These are phyloP conservation scores for Pichia sp. DNA, from an alignment of 1,139 yeast species.

Conservation along the genomic window DNA sequence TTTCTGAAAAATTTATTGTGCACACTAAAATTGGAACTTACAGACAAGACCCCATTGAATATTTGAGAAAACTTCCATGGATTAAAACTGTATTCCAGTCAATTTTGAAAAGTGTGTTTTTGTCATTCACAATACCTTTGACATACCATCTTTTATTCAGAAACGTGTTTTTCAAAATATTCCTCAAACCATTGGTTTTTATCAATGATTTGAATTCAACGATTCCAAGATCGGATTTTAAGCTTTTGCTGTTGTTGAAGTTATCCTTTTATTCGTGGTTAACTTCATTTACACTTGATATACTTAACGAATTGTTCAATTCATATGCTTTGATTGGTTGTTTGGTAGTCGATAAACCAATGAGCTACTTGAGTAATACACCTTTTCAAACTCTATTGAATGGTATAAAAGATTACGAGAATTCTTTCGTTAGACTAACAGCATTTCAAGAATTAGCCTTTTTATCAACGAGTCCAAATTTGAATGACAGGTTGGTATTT, in stretches of 20 bases:
- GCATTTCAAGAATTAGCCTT: constrained; percentile 73
- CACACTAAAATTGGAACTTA: constrained; percentile 39
- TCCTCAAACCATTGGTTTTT: constrained; percentile 14
- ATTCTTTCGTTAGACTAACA: constrained; percentile 52
- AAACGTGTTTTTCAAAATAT: constrained; percentile 16
- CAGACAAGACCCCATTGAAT: constrained; percentile 33
- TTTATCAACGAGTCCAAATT: constrained; percentile 41
- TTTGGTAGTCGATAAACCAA: constrained; percentile 60
- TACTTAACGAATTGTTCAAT: constrained; percentile 53
- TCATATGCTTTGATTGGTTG: constrained; percentile 83
- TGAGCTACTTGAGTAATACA: constrained; percentile 60
- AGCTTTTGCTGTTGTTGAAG: constrained; percentile 31
- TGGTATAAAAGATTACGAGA: constrained; percentile 52
- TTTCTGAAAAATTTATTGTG: constrained; percentile 55
- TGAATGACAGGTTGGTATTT: constrained; percentile 43
- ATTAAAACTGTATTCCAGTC: constrained; percentile 9
- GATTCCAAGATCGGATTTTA: constrained; percentile 31
- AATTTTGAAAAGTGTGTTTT: constrained; percentile 22
- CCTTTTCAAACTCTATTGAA: constrained; percentile 67
- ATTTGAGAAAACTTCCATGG: constrained; percentile 11
- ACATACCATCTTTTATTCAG: constrained; percentile 42
- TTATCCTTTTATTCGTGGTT: constrained; percentile 32
- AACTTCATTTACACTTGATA: constrained; percentile 43
- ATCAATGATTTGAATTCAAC: constrained; percentile 26
- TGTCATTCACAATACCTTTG: constrained; percentile 35